Percentiles rank a stretch among this genome's conserved stretches.
Conservation (phyloP, 202 grass and related monocot species). For the Hordeum pubiflorum region DNA sequence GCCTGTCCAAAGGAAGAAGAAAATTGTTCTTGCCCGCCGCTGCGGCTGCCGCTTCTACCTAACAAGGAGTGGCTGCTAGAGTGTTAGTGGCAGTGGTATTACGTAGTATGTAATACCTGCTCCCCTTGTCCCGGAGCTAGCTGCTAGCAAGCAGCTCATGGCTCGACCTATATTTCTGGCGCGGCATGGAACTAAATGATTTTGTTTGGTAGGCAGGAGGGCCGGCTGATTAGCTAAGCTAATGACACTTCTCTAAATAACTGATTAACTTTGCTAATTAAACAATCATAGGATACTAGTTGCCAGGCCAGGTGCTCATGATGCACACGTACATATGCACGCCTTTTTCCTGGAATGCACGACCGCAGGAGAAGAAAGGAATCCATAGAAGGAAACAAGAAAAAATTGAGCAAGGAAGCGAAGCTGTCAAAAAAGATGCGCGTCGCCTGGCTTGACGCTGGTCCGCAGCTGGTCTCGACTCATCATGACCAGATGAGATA, state of each 20-base stretch:
- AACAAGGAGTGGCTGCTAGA: neutral
- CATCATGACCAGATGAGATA: neutral
- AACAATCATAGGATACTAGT: neutral
- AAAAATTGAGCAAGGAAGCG: neutral
- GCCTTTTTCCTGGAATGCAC: neutral
- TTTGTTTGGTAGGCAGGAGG: neutral
- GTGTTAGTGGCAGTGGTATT: neutral
- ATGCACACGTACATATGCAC: neutral
- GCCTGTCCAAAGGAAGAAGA: neutral
- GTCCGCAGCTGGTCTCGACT: neutral
- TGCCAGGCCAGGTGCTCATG: neutral
- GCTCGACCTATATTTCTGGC: neutral
- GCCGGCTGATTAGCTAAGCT: neutral
- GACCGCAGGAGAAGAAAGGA: too few species aligned
- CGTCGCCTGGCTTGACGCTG: constrained; percentile 22
- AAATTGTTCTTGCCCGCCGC: neutral
- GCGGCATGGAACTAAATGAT: neutral
- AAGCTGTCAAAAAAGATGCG: neutral
- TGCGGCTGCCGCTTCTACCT: neutral
- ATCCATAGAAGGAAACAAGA: too few species aligned
- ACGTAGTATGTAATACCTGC: neutral
- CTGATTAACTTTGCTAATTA: too few species aligned
- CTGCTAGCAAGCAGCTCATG: neutral
- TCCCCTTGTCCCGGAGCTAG: neutral
- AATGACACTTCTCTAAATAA: neutral